These are phyloP conservation scores for Lyophyllum atratum DNA, from an alignment of 768 basidiomycete genomes.

Conservation along the genomic window DNA sequence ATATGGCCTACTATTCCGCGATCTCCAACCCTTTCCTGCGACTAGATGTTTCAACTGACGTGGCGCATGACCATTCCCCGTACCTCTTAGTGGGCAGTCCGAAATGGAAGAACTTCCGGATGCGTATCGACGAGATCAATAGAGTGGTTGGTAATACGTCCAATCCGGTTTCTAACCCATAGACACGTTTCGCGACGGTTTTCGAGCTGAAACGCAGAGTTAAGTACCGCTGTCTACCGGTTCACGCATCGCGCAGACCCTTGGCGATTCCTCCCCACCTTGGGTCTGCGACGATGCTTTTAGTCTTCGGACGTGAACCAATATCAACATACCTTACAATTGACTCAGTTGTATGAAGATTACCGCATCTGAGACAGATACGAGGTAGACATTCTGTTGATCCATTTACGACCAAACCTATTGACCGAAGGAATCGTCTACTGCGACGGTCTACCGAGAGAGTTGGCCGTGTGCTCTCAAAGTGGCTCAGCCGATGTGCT, in stretches of 20 bases:
- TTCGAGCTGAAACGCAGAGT: background rate
- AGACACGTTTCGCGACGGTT: background rate
- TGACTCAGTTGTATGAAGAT: constrained; percentile 78
- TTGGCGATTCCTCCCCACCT: constrained; percentile 13
- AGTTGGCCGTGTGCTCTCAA: too few relatives aligned
- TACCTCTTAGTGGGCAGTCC: constrained; percentile 61
- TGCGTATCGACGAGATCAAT: constrained; percentile 74
- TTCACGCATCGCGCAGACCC: constrained; percentile 25
- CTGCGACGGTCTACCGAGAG: too few relatives aligned
- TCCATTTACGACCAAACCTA: too few relatives aligned
- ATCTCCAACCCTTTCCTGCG: constrained; percentile 87
- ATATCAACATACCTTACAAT: constrained; percentile 66
- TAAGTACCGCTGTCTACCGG: constrained; percentile 6
- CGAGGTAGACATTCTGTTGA: constrained; percentile 65
- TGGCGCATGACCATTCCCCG: constrained; percentile 50
- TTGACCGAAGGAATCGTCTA: too few relatives aligned
- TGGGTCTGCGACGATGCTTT: constrained; percentile 20
- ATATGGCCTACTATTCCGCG: constrained; percentile 83
- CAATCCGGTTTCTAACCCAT: constrained; percentile 23
- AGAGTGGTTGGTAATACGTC: constrained; percentile 51
- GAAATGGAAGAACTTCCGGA: constrained; percentile 71
- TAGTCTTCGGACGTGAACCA: constrained; percentile 42
- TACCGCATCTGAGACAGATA: constrained; percentile 89
- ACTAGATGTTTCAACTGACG: constrained; percentile 52
- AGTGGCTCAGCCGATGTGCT: too few relatives aligned